phyloP scores from a whole-genome alignment of 2,329 filamentous ascomycete species.

The Emericellopsis cladophorae region DNA sequence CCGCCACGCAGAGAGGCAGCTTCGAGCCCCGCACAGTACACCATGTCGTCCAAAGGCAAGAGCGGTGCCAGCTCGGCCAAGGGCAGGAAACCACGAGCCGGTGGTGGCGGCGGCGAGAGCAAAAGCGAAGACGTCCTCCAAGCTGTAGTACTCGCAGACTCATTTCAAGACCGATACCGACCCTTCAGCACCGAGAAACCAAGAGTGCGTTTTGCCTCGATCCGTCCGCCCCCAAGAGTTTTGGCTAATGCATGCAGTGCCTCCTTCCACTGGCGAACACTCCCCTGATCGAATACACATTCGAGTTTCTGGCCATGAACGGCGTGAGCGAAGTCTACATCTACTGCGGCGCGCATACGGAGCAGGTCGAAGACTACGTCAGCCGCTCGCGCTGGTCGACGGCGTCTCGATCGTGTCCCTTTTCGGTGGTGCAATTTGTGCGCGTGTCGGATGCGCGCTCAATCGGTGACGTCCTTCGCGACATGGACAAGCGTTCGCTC shows the following conservation, averaged over 20 bases:
- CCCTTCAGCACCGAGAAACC: slow-evolving; percentile 84
- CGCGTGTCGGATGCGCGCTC: slow-evolving; percentile 73
- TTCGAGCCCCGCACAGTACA: slow-evolving; percentile 5
- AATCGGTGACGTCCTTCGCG: slow-evolving; percentile 86
- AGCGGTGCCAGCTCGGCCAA: slow-evolving; percentile 25
- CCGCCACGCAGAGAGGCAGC: not conserved
- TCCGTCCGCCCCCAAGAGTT: not conserved
- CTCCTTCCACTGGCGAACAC: slow-evolving; percentile 87
- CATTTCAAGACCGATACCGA: slow-evolving; percentile 82
- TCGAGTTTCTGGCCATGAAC: slow-evolving; percentile 90
- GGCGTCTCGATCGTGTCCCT: slow-evolving; percentile 44
- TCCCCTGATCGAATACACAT: slow-evolving; percentile 91
- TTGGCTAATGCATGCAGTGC: slow-evolving; percentile 43
- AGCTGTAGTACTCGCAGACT: slow-evolving; percentile 70
- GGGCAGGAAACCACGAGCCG: slow-evolving; percentile 38
- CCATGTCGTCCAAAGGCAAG: slow-evolving; percentile 34
- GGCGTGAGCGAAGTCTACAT: slow-evolving; percentile 91
- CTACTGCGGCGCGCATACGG: slow-evolving; percentile 79
- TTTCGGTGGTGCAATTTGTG: slow-evolving; percentile 71
- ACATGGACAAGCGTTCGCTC: slow-evolving; percentile 74
- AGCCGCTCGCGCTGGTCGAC: slow-evolving; percentile 62
- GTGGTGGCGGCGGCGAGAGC: slow-evolving; percentile 27
- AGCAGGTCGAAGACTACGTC: slow-evolving; percentile 80
- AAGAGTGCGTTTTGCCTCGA: slow-evolving; percentile 48
- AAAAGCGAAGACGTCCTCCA: slow-evolving; percentile 47